These are phyloP conservation scores for Penicillium odoratum DNA, from an alignment of 495 filamentous ascomycete genomes.

Conservation along the genomic window DNA sequence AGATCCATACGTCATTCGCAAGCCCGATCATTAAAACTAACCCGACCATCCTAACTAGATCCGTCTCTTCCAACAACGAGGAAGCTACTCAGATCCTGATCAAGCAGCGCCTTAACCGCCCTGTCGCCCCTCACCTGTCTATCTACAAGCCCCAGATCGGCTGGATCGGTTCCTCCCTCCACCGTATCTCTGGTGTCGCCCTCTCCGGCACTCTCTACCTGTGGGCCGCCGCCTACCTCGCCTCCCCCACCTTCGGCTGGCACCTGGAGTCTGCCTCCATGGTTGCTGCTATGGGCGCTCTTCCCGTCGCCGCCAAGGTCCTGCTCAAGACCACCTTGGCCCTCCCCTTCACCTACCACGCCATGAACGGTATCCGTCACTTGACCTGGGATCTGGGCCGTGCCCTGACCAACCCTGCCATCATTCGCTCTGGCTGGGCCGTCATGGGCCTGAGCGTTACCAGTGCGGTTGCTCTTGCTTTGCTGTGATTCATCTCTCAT, in stretches of 20 bases:
- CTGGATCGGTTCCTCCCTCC: slow-evolving; percentile 70
- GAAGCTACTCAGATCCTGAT: slow-evolving; percentile 73
- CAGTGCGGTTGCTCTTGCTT: slow-evolving; percentile 61
- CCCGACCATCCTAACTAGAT: slow-evolving; percentile 20
- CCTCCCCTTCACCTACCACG: slow-evolving; percentile 86
- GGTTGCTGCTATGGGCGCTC: slow-evolving; percentile 72
- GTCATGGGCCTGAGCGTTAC: slow-evolving; percentile 68
- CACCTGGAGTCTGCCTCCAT: slow-evolving; percentile 80
- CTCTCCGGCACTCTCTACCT: slow-evolving; percentile 79
- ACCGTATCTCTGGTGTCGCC: slow-evolving; percentile 76
- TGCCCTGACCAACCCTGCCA: slow-evolving; percentile 65
- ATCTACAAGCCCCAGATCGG: slow-evolving; percentile 92
- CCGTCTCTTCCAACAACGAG: slow-evolving; percentile 57
- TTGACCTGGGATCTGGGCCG: slow-evolving; percentile 79
- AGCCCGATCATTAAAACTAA: slow-evolving; percentile 16
- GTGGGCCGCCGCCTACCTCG: slow-evolving; percentile 81
- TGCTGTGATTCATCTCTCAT: slow-evolving; percentile 41
- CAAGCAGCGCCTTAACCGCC: slow-evolving; percentile 79
- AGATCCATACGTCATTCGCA: slow-evolving; percentile 34
- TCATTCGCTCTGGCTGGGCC: slow-evolving; percentile 73
- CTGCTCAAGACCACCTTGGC: slow-evolving; percentile 70
- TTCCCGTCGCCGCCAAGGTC: slow-evolving; percentile 68
- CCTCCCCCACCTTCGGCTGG: slow-evolving; percentile 75
- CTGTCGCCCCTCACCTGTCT: slow-evolving; percentile 80
- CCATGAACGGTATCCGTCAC: slow-evolving; percentile 85